Conservation (phyloP, 305 asterid species). For the Solanum chacoense region DNA sequence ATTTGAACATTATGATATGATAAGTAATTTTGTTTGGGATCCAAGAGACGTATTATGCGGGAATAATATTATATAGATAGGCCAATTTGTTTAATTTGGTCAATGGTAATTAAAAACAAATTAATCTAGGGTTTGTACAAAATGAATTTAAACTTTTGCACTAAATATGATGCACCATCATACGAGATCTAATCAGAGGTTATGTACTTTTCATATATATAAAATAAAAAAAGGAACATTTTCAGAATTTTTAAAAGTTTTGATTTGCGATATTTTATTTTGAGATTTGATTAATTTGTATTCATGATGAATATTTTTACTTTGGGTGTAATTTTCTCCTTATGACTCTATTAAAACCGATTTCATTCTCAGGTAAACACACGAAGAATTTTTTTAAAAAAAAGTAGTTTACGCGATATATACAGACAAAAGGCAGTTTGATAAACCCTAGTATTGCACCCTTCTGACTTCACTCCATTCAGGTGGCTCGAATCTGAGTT, state of each 20-base stretch:
- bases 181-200: neutral
- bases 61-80: neutral
- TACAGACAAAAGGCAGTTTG: neutral
- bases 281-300: neutral
- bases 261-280: too few relatives aligned
- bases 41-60: neutral
- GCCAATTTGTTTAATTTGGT: neutral
- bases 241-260: neutral
- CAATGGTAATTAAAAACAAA: neutral
- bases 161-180: neutral
- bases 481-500: too few relatives aligned
- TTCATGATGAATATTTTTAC: too few relatives aligned
- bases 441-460: too few relatives aligned
- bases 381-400: neutral
- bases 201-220: neutral
- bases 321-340: too few relatives aligned
- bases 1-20: neutral
- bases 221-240: too few relatives aligned
- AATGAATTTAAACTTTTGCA: neutral
- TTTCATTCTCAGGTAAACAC: too few relatives aligned
- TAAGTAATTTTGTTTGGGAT: neutral
- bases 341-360: too few relatives aligned
- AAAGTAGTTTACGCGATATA: accelerated
- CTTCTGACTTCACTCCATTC: too few relatives aligned
- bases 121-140: neutral